phyloP scores from a whole-genome alignment of 352 stramenopile species.

The Globisporangium solare region DNA sequence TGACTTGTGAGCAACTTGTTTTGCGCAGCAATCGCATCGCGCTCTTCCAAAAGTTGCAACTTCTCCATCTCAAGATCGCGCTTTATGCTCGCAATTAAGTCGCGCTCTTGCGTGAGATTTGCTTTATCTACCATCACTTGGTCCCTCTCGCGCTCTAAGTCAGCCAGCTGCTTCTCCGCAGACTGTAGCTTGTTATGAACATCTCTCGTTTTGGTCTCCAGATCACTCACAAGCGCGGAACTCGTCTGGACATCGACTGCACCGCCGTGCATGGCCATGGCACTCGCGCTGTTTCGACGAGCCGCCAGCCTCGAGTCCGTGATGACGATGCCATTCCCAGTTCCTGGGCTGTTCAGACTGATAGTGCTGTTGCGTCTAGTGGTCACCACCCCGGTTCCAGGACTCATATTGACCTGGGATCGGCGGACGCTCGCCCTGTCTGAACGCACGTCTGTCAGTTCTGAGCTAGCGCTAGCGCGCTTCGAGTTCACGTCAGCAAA shows the following conservation, averaged over 20 bases:
- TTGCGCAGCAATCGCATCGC: not conserved
- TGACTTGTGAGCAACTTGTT: conserved; percentile 5
- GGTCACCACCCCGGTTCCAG: conserved; percentile 12
- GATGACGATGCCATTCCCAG: not conserved
- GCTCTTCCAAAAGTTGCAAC: conserved; percentile 8
- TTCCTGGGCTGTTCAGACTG: conserved; percentile 4
- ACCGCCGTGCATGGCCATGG: conserved; percentile 10
- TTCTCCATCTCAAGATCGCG: conserved; percentile 2
- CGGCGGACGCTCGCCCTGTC: not conserved
- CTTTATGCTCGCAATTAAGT: conserved; percentile 11
- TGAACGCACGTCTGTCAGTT: not conserved
- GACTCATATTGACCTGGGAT: conserved; percentile 6
- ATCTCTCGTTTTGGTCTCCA: conserved; percentile 29
- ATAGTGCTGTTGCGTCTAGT: conserved; percentile 11
- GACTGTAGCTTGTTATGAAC: conserved; percentile 8
- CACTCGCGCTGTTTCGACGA: conserved; percentile 9
- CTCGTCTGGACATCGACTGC: not conserved
- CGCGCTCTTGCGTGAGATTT: conserved; percentile 20
- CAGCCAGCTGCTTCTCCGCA: conserved; percentile 9
- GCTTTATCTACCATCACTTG: not conserved
- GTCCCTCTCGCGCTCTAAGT: conserved; percentile 11
- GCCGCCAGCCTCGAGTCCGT: not conserved
- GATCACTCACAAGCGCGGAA: conserved; percentile 16
- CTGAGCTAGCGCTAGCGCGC: not conserved
- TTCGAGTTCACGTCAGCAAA: conserved; percentile 33